Evolutionary conservation across 768 basidiomycete species (phyloP).

Genomic region (Xerocomellus intermedius): DNA sequence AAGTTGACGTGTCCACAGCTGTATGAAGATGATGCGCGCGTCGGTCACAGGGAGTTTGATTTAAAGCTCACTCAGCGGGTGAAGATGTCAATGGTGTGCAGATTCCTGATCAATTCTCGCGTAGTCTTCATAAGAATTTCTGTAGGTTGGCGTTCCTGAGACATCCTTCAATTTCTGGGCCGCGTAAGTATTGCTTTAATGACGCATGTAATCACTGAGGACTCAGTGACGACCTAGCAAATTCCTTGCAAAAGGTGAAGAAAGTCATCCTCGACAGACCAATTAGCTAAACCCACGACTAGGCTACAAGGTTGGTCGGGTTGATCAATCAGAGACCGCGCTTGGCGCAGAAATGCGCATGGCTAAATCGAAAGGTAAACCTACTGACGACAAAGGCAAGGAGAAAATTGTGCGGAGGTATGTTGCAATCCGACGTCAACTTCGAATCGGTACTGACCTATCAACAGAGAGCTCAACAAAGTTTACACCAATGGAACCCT

Average conservation of each 20-base stretch:
- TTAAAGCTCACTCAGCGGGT: constrained; percentile 88
- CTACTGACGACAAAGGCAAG: constrained; percentile 51
- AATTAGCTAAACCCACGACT: not conserved
- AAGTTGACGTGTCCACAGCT: constrained; percentile 37
- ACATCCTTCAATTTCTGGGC: constrained; percentile 92
- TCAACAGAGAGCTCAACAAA: constrained; percentile 79
- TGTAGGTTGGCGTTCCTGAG: constrained; percentile 92
- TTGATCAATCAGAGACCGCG: constrained; percentile 96
- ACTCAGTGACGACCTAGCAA: constrained; percentile 45
- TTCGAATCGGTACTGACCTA: not conserved
- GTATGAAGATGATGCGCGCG: constrained; percentile 94
- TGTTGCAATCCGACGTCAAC: constrained; percentile 1
- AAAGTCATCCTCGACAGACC: not conserved
- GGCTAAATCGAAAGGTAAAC: constrained; percentile 56
- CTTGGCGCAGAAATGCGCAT: constrained; percentile 96
- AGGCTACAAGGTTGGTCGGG: constrained; percentile 94
- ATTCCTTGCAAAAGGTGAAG: constrained; percentile 64
- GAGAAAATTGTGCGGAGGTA: constrained; percentile 90
- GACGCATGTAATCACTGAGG: constrained; percentile 1
- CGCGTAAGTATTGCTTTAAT: constrained; percentile 50
- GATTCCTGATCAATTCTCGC: not conserved
- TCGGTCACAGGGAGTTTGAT: constrained; percentile 94
- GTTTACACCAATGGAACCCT: constrained; percentile 97
- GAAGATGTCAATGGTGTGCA: constrained; percentile 95
- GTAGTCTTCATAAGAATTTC: not conserved